Conservation (phyloP, 2,329 filamentous ascomycete genomes). For the Bipolaris victoriae region DNA sequence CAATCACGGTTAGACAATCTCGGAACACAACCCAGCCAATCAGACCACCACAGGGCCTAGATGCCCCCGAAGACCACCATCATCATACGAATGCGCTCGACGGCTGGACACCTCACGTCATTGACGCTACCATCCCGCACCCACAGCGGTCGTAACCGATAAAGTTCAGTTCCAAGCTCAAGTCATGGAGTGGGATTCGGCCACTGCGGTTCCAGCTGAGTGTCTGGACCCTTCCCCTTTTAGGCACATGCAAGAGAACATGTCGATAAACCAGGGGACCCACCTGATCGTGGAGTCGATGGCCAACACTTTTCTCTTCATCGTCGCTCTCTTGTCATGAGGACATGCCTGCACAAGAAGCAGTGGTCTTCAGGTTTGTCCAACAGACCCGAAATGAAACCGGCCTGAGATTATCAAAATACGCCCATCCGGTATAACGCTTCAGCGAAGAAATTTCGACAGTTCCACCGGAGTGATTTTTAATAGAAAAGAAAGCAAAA, state of each 20-base stretch:
- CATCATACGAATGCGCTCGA: not conserved
- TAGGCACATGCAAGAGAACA: not conserved
- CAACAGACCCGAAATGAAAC: not conserved
- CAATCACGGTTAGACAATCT: not conserved
- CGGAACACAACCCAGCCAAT: slow-evolving; percentile 1
- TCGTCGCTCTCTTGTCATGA: not conserved
- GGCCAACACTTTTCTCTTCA: not conserved
- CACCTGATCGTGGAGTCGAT: not conserved
- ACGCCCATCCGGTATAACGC: not conserved
- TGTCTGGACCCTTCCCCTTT: not conserved
- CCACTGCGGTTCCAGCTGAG: not conserved
- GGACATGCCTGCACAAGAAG: not conserved
- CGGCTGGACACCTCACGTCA: slow-evolving; percentile 6
- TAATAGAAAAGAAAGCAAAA: not conserved
- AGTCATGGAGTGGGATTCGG: not conserved
- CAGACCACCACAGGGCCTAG: not conserved
- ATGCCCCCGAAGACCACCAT: not conserved
- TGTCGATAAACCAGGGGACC: not conserved
- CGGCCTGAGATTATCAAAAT: not conserved
- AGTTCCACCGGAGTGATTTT: not conserved
- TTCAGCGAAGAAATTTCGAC: not conserved
- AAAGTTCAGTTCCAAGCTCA: not conserved
- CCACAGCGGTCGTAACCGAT: slow-evolving; percentile 4
- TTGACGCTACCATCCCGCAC: not conserved
- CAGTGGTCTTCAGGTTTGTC: not conserved